Evolutionary conservation across 192 early-diverging fungal genomes (phyloP).

Genomic region (Rhizophagus clarus): DNA sequence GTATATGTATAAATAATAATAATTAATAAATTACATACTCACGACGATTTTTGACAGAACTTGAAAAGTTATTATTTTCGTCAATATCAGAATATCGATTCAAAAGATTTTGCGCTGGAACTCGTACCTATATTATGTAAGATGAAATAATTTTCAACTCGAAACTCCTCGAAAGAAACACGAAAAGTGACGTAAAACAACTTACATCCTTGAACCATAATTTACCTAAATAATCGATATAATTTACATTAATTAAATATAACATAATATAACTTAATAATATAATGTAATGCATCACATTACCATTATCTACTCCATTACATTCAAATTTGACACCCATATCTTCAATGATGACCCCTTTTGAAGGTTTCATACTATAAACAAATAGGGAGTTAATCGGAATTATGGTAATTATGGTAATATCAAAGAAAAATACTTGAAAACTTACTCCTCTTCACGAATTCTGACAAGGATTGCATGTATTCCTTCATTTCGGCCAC

Average conservation of each 20-base stretch:
- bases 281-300: constrained; percentile 41
- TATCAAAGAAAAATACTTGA: not conserved
- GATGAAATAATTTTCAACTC: not conserved
- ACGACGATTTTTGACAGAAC: constrained; percentile 50
- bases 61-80: constrained; percentile 53
- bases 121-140: constrained; percentile 34
- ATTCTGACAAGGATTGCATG: constrained; percentile 75
- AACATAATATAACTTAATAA: not conserved
- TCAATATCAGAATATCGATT: constrained; percentile 61
- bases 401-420: not conserved
- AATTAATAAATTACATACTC: constrained; percentile 27
- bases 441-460: constrained; percentile 61
- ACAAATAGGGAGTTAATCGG: constrained; percentile 7
- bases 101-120: constrained; percentile 63
- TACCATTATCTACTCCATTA: constrained; percentile 80
- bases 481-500: constrained; percentile 69
- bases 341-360: constrained; percentile 72
- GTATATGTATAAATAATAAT: not conserved
- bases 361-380: constrained; percentile 52
- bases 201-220: constrained; percentile 42
- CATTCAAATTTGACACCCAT: constrained; percentile 74
- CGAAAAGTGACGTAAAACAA: not conserved
- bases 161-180: not conserved
- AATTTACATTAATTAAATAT: constrained; percentile 38
- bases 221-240: constrained; percentile 58